A percentile compares a stretch with the other conserved stretches of the same genome.
These are phyloP conservation scores for Aeminium ludgeri DNA, from an alignment of 495 filamentous ascomycete species.

Conservation along the genomic window DNA sequence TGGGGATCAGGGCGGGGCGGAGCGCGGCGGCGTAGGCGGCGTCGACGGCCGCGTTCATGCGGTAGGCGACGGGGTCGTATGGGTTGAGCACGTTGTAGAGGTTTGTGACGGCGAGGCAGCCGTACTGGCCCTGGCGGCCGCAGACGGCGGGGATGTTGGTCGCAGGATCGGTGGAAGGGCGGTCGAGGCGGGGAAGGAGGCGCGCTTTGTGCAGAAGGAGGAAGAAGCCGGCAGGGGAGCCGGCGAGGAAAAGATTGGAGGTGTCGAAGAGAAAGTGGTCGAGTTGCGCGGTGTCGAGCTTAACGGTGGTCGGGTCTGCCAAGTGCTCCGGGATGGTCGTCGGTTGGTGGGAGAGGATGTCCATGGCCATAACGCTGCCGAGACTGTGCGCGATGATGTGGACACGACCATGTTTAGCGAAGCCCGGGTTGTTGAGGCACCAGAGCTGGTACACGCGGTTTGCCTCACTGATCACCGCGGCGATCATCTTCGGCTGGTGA, in stretches of 20 bases:
- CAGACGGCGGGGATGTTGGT: conserved; percentile 35
- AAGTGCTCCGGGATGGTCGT: conserved; percentile 40
- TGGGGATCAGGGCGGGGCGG: conserved; percentile 63
- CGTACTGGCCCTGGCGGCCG: conserved; percentile 61
- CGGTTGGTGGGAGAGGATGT: conserved; percentile 79
- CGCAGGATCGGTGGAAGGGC: conserved; percentile 43
- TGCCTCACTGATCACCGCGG: conserved; percentile 75
- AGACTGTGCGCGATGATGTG: conserved; percentile 89
- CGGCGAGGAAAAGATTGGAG: conserved; percentile 70
- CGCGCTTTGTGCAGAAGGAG: conserved; percentile 68
- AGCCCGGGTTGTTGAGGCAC: conserved; percentile 81
- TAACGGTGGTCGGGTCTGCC: conserved; percentile 30
- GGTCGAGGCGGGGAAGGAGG: conserved; percentile 61
- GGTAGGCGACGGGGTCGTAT: conserved; percentile 58
- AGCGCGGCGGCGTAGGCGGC: conserved; percentile 57
- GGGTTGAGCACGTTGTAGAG: conserved; percentile 78
- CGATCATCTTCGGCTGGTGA: conserved; percentile 87
- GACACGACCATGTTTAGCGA: conserved; percentile 62
- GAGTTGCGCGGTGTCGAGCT: conserved; percentile 21
- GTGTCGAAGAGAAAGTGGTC: conserved; percentile 81
- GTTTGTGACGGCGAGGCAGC: conserved; percentile 86
- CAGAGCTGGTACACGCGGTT: conserved; percentile 87
- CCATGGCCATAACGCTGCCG: conserved; percentile 82
- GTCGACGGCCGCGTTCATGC: conserved; percentile 81
- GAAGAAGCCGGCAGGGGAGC: conserved; percentile 91